phyloP scores from a whole-genome alignment of 1,284 basidiomycete species.

The Tetrapyrgos nigripes region DNA sequence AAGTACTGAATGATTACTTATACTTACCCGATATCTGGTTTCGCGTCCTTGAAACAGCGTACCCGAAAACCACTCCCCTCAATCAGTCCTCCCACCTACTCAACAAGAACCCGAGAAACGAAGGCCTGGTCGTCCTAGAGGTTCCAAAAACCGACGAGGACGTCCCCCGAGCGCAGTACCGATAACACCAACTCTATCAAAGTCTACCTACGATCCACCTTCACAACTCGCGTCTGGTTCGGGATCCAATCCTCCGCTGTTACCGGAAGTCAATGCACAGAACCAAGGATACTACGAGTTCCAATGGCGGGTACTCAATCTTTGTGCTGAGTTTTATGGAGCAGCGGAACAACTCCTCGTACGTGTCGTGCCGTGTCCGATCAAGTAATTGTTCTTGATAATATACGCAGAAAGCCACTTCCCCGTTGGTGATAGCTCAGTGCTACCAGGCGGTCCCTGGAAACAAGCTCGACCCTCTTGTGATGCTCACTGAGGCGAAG shows the following conservation, averaged over 20 bases:
- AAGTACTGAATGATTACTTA: background rate
- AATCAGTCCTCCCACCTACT: conserved; percentile 4
- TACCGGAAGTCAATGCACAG: conserved; percentile 62
- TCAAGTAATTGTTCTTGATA: background rate
- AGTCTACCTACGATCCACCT: conserved; percentile 29
- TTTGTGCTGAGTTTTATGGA: conserved; percentile 84
- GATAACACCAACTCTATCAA: conserved; percentile 19
- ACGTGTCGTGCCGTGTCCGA: conserved; percentile 39
- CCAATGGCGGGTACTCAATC: conserved; percentile 80
- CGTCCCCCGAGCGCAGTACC: conserved; percentile 23
- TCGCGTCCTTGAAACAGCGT: background rate
- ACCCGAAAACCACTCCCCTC: background rate
- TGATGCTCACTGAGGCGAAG: conserved; percentile 77
- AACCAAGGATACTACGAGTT: conserved; percentile 85
- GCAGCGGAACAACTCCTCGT: conserved; percentile 84
- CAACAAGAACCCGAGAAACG: conserved; percentile 52
- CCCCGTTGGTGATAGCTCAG: conserved; percentile 76
- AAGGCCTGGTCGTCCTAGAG: conserved; percentile 73
- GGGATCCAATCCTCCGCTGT: conserved; percentile 41
- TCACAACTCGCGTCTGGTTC: conserved; percentile 35
- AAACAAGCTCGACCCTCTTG: conserved; percentile 72
- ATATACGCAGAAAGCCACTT: conserved; percentile 66
- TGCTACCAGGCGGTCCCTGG: conserved; percentile 77
- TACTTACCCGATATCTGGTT: background rate
- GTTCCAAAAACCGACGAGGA: conserved; percentile 62